A percentile compares a stretch with the other conserved stretches of the same genome.
phyloP scores from a whole-genome alignment of 2,329 filamentous ascomycete species.

The Talaromyces islandicus region DNA sequence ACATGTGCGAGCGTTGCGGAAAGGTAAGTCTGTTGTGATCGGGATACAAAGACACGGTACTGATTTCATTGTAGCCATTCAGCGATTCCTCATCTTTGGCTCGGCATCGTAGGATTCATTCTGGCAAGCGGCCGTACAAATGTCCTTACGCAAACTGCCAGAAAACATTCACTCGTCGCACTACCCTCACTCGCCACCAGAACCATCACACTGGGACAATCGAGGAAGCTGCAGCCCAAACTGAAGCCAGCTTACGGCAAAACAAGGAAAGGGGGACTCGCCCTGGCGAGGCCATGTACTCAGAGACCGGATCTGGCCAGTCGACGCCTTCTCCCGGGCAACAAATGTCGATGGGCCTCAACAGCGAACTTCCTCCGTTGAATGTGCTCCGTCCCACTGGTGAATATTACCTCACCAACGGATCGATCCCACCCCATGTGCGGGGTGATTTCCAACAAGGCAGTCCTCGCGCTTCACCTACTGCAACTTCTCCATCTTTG shows the following conservation, averaged over 20 bases:
- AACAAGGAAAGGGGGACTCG: constrained; percentile 32
- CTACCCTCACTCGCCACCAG: constrained; percentile 89
- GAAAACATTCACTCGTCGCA: constrained; percentile 95
- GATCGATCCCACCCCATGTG: constrained; percentile 75
- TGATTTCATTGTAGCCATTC: constrained; percentile 61
- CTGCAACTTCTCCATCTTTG: constrained; percentile 59
- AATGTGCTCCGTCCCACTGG: constrained; percentile 62
- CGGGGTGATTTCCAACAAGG: constrained; percentile 66
- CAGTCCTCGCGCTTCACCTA: constrained; percentile 60
- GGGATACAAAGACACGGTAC: constrained; percentile 1
- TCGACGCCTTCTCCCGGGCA: constrained; percentile 80
- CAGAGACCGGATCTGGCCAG: constrained; percentile 39
- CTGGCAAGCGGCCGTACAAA: constrained; percentile 92
- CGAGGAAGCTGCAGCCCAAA: constrained; percentile 85
- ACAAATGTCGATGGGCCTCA: constrained; percentile 73
- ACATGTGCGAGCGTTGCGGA: constrained; percentile 93
- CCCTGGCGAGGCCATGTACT: constrained; percentile 37
- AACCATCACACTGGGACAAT: constrained; percentile 94
- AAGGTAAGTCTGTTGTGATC: constrained; percentile 59
- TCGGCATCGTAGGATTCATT: constrained; percentile 88
- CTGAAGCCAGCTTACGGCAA: constrained; percentile 72
- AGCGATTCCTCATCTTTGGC: constrained; percentile 94
- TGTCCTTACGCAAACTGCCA: constrained; percentile 97
- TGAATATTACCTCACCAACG: constrained; percentile 75
- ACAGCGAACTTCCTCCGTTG: constrained; percentile 65